A percentile compares a stretch with the other conserved stretches of the same genome.
phyloP scores from a whole-genome alignment of 352 stramenopile genomes.

The Pythium apleroticum region DNA sequence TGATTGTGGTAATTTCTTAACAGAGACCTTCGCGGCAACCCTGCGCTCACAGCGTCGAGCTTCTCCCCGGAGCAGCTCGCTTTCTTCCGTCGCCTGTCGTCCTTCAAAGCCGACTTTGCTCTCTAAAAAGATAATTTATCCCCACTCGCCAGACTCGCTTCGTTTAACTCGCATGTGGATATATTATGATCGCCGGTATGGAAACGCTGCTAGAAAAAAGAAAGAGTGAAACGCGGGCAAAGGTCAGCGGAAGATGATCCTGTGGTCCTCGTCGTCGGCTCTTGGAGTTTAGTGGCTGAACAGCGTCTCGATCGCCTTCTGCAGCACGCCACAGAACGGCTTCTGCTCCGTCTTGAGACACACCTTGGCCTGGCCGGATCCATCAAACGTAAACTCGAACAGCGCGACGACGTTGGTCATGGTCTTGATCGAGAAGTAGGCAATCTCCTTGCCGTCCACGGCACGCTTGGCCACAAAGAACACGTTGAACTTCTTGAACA shows the following conservation, averaged over 20 bases:
- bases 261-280: neutral
- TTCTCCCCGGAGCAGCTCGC: slow-evolving; percentile 23
- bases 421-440: slow-evolving; percentile 95
- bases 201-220: slow-evolving; percentile 10
- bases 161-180: slow-evolving; percentile 15
- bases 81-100: slow-evolving; percentile 18
- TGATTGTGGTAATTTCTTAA: neutral
- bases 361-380: slow-evolving; percentile 89
- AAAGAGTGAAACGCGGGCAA: too few relatives aligned
- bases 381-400: slow-evolving; percentile 96
- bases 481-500: slow-evolving; percentile 88
- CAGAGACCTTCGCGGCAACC: slow-evolving; percentile 20
- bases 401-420: slow-evolving; percentile 92
- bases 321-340: slow-evolving; percentile 86
- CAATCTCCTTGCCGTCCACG: slow-evolving; percentile 94
- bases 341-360: slow-evolving; percentile 95
- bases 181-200: slow-evolving; percentile 21
- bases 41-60: slow-evolving; percentile 12
- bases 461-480: slow-evolving; percentile 94
- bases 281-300: slow-evolving; percentile 36
- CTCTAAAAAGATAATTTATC: slow-evolving; percentile 7
- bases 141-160: neutral
- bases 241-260: too few relatives aligned
- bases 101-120: slow-evolving; percentile 21
- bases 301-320: slow-evolving; percentile 86